Evolutionary conservation across 2,329 filamentous ascomycete genomes (phyloP), one percentile per base, ranked within the genome.

Genomic region (Myriosclerotinia curreyana): DNA sequence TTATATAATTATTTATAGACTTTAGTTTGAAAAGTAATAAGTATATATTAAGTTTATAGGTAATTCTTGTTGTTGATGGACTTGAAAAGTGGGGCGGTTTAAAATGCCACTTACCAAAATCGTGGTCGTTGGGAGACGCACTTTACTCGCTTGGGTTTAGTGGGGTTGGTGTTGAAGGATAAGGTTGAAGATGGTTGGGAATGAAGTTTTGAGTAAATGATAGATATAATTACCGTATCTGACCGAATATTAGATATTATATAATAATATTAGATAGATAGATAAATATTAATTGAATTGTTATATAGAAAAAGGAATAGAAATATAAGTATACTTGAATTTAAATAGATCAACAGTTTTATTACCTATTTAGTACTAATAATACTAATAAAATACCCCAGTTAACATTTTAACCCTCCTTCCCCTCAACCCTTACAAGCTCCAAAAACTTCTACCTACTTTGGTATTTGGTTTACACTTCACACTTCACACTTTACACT

Each of bases 381-480:
- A n/a, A n/a, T n/a, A n/a, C n/a, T 31, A 40, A 36, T 53, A 28
- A 60, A 22, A 22, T 54, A 40, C 50, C 59, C 22, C 48, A 61
- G 38, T 48, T 61, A 61, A 61, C 25, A 40, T 61, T 53, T 52
- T 42, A 61, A 53, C 59, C 28, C n/a, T 36, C 59, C 25, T 52
- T 40, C 14, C 59, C 34, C 36, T 52, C 36, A 60, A 52, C 46
- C 28, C 2, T 46, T 53, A 22, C 36, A 53, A 61, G 17, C 22
- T 36, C 34, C 20, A 3, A 40, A 61, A n/a, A n/a, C n/a, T n/a
- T n/a, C 12, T 34, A 44, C 42, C 48, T 44, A 34, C 49, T 53
- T 12, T 36, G 17, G 28, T 56, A 9, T 46, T 56, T 22, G 22
- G 54, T 56, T 22, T 44, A 34, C 54, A 46, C 3, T 56, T 34